A percentile compares a stretch with the other conserved stretches of the same genome.
Conservation (phyloP, 768 basidiomycete species). For the Termitomyces sp. region DNA sequence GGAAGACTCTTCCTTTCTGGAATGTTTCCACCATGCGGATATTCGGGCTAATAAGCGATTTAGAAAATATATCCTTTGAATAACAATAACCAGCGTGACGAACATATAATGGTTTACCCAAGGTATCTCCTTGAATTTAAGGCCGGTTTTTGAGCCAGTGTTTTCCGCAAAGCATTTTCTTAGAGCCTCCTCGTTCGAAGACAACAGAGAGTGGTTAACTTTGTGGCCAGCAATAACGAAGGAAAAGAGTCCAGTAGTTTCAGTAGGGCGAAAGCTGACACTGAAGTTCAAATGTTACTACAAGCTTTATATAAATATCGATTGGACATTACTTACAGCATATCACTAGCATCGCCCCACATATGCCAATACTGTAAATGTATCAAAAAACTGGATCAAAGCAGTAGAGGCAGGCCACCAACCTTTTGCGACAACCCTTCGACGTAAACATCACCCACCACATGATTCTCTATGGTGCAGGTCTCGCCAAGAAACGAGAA, state of each 20-base stretch:
- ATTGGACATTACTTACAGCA: conserved; percentile 24
- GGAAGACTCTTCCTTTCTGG: conserved; percentile 38
- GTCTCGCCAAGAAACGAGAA: conserved; percentile 40
- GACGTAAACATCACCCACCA: conserved; percentile 40
- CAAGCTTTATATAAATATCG: background rate
- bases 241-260: conserved; percentile 25
- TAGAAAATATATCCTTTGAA: conserved; percentile 1
- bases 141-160: conserved; percentile 17
- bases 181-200: conserved; percentile 29
- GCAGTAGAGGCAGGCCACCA: conserved; percentile 6
- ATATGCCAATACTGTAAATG: conserved; percentile 40
- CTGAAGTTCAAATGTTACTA: conserved; percentile 10
- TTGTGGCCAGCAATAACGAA: conserved; percentile 25
- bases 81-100: background rate
- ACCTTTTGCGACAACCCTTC: conserved; percentile 38
- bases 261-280: conserved; percentile 29
- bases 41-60: conserved; percentile 34
- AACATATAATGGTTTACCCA: conserved; percentile 28
- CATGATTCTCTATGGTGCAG: conserved; percentile 26
- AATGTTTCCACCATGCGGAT: conserved; percentile 46
- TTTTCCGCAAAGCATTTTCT: conserved; percentile 18
- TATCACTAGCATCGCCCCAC: conserved; percentile 36
- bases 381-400: background rate
- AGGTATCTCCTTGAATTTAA: conserved; percentile 23
- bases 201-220: conserved; percentile 17